Conservation (phyloP, 2,329 filamentous ascomycete species). For the Microdochium trichocladiopsis region DNA sequence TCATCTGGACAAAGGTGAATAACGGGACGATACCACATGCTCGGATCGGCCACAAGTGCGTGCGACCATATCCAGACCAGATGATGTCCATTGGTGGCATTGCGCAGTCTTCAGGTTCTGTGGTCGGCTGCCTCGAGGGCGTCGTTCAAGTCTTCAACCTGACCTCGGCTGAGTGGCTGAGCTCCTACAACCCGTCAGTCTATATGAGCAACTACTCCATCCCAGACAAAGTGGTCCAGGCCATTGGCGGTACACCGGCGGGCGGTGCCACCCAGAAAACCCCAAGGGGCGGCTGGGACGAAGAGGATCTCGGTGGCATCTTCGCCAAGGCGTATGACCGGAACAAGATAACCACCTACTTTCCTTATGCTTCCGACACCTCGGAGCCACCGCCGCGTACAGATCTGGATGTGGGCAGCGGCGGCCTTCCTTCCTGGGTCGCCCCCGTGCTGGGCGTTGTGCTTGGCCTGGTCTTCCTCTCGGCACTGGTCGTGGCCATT, state of each 20-base stretch:
- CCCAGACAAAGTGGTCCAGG: conserved; percentile 52
- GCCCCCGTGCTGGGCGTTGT: conserved; percentile 56
- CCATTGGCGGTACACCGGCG: conserved; percentile 59
- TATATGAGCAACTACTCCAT: conserved; percentile 59
- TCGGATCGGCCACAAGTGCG: conserved; percentile 68
- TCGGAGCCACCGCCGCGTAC: conserved; percentile 18
- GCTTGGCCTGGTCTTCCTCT: conserved; percentile 49
- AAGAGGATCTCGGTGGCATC: conserved; percentile 36
- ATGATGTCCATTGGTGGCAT: conserved; percentile 73
- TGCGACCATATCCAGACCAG: conserved; percentile 69
- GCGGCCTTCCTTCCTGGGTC: conserved; percentile 47
- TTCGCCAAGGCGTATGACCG: conserved; percentile 50
- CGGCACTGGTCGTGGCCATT: conserved; percentile 40
- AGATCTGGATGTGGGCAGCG: conserved; percentile 18
- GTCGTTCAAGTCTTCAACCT: conserved; percentile 66
- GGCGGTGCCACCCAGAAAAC: conserved; percentile 65
- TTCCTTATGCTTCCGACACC: conserved; percentile 42
- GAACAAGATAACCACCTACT: conserved; percentile 50
- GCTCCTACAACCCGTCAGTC: conserved; percentile 58
- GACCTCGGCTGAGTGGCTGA: conserved; percentile 60
- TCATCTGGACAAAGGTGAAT: conserved; percentile 62
- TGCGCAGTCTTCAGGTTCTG: conserved; percentile 13
- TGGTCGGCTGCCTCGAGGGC: conserved; percentile 35
- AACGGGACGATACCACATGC: conserved; percentile 39
- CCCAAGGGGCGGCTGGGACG: conserved; percentile 52